phyloP scores from a whole-genome alignment of 2,329 filamentous ascomycete genomes.

The Diaporthe australafricana region DNA sequence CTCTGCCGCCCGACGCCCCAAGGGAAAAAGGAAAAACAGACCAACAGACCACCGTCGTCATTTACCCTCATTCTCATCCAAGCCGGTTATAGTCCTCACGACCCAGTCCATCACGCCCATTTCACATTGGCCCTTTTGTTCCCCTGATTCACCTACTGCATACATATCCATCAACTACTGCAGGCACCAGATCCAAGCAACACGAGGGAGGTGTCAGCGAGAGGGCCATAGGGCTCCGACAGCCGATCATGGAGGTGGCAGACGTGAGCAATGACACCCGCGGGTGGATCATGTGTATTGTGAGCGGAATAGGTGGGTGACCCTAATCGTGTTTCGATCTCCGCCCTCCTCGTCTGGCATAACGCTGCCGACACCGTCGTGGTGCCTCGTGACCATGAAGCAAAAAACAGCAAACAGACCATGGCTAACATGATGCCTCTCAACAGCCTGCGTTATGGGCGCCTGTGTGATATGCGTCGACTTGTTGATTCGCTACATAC shows the following conservation, averaged over 20 bases:
- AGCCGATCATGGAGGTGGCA: slow-evolving; percentile 52
- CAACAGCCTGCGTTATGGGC: slow-evolving; percentile 74
- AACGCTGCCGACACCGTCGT: background rate
- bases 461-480: slow-evolving; percentile 91
- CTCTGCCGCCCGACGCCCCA: background rate
- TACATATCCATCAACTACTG: slow-evolving; percentile 27
- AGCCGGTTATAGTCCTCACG: background rate
- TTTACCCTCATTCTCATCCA: background rate
- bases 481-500: slow-evolving; percentile 77
- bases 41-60: background rate
- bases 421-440: slow-evolving; percentile 32
- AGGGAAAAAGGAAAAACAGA: background rate
- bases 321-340: slow-evolving; percentile 1
- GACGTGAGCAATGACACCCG: slow-evolving; percentile 81
- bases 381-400: background rate
- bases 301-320: slow-evolving; percentile 77
- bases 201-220: slow-evolving; percentile 29
- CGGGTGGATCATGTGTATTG: slow-evolving; percentile 92
- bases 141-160: slow-evolving; percentile 1
- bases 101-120: background rate
- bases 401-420: background rate
- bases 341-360: slow-evolving; percentile 6
- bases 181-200: slow-evolving; percentile 33
- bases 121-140: background rate
- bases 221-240: slow-evolving; percentile 34